Evolutionary conservation across 1,139 yeast genomes (phyloP).

Genomic region (Sugiyamaella paludigena): DNA sequence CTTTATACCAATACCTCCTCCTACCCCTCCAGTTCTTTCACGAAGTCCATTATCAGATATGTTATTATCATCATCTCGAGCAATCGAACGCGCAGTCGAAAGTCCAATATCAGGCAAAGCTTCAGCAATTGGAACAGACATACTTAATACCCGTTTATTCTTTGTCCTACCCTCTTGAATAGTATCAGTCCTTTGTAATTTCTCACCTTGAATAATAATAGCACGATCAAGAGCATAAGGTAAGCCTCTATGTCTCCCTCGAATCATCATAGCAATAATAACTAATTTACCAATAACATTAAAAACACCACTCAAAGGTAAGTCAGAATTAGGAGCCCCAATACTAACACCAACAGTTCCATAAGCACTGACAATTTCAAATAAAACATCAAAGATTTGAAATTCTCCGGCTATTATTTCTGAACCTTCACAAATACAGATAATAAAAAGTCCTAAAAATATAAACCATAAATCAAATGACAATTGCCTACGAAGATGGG

Average conservation of each 20-base stretch:
- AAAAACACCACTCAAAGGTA: constrained; percentile 75
- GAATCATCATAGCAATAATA: constrained; percentile 81
- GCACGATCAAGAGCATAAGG: constrained; percentile 96
- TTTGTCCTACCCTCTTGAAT: constrained; percentile 31
- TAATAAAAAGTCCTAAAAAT: constrained; percentile 77
- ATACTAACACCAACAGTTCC: constrained; percentile 92
- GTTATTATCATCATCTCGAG: too few relatives aligned
- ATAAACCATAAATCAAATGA: constrained; percentile 95
- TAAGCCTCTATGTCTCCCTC: constrained; percentile 96
- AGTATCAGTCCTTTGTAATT: constrained; percentile 64
- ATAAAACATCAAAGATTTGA: constrained; percentile 67
- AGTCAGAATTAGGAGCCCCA: constrained; percentile 66
- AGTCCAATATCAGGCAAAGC: not conserved
- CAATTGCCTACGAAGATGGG: constrained; percentile 86
- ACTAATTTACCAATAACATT: constrained; percentile 74
- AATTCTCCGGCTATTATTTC: constrained; percentile 55
- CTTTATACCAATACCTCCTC: constrained; percentile 2
- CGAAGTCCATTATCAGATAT: constrained; percentile 3
- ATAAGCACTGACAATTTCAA: constrained; percentile 91
- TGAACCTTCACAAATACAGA: constrained; percentile 80
- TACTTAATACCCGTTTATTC: constrained; percentile 19
- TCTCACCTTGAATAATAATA: constrained; percentile 76
- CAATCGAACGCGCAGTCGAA: constrained; percentile 5
- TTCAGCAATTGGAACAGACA: constrained; percentile 18
- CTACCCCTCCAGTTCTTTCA: not conserved